A percentile compares a stretch with the other conserved stretches of the same genome.
These are phyloP conservation scores for Lactarius hengduanensis DNA, from an alignment of 768 basidiomycete genomes.

Conservation along the genomic window DNA sequence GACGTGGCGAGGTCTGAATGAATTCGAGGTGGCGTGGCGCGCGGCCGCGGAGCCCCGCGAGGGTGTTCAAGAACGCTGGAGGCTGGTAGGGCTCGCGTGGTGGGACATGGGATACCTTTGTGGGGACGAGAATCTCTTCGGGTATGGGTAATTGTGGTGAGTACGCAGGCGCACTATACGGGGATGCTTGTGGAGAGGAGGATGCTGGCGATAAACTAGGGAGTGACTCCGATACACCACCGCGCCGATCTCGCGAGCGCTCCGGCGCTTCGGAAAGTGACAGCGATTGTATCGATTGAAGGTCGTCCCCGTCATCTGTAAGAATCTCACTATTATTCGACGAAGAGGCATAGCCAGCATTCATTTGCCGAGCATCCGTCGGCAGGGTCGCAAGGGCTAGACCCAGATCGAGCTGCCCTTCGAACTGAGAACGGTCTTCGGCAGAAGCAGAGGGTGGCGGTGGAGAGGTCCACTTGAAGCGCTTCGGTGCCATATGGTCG, in stretches of 20 bases:
- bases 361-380: constrained; percentile 55
- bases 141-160: constrained; percentile 2
- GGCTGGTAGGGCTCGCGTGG: constrained; percentile 2
- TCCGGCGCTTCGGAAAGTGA: constrained; percentile 23
- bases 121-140: neutral
- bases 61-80: constrained; percentile 3
- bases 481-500: constrained; percentile 77
- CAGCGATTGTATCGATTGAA: constrained; percentile 62
- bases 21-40: constrained; percentile 24
- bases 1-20: constrained; percentile 31
- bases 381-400: constrained; percentile 68
- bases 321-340: constrained; percentile 63
- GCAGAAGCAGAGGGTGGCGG: constrained; percentile 75
- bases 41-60: constrained; percentile 8
- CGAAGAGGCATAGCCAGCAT: constrained; percentile 46
- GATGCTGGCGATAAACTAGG: constrained; percentile 20
- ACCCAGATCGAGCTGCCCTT: constrained; percentile 62
- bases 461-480: constrained; percentile 82
- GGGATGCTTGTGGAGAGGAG: constrained; percentile 10
- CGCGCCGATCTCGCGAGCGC: neutral
- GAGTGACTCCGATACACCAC: constrained; percentile 20
- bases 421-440: constrained; percentile 63
- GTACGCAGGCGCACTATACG: neutral
- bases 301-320: constrained; percentile 75
- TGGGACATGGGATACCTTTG: neutral